Evolutionary conservation across 306 rosid genomes (phyloP), one percentile per base, ranked within the genome.

Genomic region (Prunus padus): DNA sequence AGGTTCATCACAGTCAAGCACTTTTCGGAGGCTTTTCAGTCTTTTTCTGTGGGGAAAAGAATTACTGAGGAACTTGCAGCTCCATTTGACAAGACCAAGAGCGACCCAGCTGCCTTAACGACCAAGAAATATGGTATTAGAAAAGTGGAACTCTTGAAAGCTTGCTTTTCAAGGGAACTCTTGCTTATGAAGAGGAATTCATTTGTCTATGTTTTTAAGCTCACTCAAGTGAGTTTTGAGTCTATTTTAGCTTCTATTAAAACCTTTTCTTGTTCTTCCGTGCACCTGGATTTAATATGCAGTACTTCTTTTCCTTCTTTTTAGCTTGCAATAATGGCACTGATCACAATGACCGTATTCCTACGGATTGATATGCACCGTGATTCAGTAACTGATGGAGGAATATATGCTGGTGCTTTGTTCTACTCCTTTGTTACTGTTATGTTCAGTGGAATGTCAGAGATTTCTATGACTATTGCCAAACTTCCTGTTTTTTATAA

Each of bases 141-240:
- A 73, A 82, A 76, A 62, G 50, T 42, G 78, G 90, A 86, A 60
- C 62, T 88, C 11, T 16, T 84, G 50, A 88, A 84, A 76, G 87
- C 92, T 80, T 88, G 88, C 73, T 76, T 88, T 69, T 78, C 84
- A 55, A 87, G 87, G 82, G 89, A 87, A 59, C 85, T 65, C 65
- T 82, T 88, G 79, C 88, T 88, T 18, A 88, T 88, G 88, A 88
- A 82, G 76, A 87, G 92, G 69, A 85, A 87, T 67, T 85, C 89
- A 31, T 83, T 87, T 77, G 65, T 76, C 42, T 71, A 87, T 37
- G 1, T 83, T 55, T 85, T 81, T 84, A 72, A 81, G 67, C 71
- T 83, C 68, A 68, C 20, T 76, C 88, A 80, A 68, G 88, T 87
- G 72, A 40, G 88, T 80, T 84, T 65, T 33, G 52, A 47, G 52